Evolutionary conservation across 805 yeast species (phyloP).

Genomic region (Wickerhamomyces strasburgensis): DNA sequence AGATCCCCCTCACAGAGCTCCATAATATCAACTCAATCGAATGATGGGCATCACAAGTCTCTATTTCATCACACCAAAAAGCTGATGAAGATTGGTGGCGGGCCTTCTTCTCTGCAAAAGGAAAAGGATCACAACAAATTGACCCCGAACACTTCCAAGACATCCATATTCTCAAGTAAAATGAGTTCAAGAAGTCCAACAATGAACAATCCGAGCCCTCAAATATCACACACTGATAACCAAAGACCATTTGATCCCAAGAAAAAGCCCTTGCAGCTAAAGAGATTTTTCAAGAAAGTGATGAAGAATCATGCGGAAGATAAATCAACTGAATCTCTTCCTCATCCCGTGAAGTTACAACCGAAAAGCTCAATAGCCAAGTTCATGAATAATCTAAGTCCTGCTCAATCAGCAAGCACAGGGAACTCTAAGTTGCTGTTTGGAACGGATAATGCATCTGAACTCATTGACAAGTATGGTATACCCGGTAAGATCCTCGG

Average conservation of each 20-base stretch:
- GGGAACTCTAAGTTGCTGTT: constrained; percentile 29
- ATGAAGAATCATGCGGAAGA: constrained; percentile 7
- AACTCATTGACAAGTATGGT: constrained; percentile 61
- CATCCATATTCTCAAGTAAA: constrained; percentile 21
- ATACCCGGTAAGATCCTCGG: constrained; percentile 72
- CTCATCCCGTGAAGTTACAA: constrained; percentile 2
- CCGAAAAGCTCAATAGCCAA: constrained; percentile 18
- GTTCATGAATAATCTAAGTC: constrained; percentile 20
- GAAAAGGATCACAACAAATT: constrained; percentile 13
- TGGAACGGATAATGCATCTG: constrained; percentile 35
- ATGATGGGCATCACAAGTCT: constrained; percentile 9
- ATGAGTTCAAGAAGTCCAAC: constrained; percentile 22
- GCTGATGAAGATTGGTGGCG: constrained; percentile 11
- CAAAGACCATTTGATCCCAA: constrained; percentile 6
- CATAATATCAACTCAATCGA: constrained; percentile 8
- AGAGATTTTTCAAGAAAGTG: constrained; percentile 49
- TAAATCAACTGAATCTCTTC: constrained; percentile 1
- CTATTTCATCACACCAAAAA: constrained; percentile 14
- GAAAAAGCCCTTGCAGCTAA: constrained; percentile 30
- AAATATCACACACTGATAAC: constrained; percentile 7
- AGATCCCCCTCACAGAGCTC: constrained; percentile 13
- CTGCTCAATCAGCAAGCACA: constrained; percentile 17
- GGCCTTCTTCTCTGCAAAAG: no score
- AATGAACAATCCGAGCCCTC: constrained; percentile 14
- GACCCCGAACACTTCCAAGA: constrained; percentile 25